Base-by-base conservation (phyloP, 768 basidiomycete species). In the Baorangia bicolor region DNA sequence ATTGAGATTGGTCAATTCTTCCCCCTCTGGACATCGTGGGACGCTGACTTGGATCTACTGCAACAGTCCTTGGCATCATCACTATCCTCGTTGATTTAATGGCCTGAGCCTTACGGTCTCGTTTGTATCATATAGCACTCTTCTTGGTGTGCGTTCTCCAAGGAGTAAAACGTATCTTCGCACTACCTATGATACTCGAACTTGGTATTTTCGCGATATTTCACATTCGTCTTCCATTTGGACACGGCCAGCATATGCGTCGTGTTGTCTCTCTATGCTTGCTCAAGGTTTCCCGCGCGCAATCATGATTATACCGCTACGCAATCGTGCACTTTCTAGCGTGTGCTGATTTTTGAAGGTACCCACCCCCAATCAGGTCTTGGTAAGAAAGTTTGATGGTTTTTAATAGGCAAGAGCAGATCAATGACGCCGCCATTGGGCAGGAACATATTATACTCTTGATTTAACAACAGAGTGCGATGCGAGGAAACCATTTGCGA, bases 71-170 rank as follows among this genome's bases (percentile, higher is more conserved):
- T 43, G 94, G 94, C 35, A 92, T 96, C 53, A 81, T 93, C 54
- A 95, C 92, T 20, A 95, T 96, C 65, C 77, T 94, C 42, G 92
- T 96, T 33, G 93, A 95, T 74, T 72, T 94, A 43, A 80, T 82
- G 79, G 79, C 81, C n/a, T 80, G 67, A 55, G n/a, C 43, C 37
- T 20, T 25, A 16, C 27, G 20, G n/a, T 43, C 52, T 33, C 45
- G 44, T 51, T 50, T 60, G 60, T 56, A 61, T 56, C 39, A 53
- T 59, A 48, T 41, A 50, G 28, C 44, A 45, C 37, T 11, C 25
- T 41, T 33, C n/a, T 55, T 42, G 44, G 28, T 49, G 37, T 38
- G 31, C 21, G 12, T 55, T 52, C 41, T 39, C 28, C 50, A 33
- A 49, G 55, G 49, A 51, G 55, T 37, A 52, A 56, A 42, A 27